Evolutionary conservation across 75 land plant genomes (phyloP).

Genomic region (Gnetum montanum): DNA sequence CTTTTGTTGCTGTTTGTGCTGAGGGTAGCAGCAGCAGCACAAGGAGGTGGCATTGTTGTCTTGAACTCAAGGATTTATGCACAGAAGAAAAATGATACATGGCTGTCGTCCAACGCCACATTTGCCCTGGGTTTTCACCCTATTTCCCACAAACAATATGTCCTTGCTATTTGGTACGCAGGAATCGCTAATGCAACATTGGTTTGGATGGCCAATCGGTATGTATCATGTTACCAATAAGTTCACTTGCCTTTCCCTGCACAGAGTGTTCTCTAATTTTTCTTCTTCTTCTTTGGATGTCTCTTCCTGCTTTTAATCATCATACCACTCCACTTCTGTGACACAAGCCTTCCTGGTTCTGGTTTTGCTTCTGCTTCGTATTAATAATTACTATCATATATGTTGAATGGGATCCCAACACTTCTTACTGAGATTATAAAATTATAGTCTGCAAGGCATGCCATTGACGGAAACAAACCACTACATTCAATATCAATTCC

Average conservation of each 20-base stretch:
- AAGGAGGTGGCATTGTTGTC: too few species aligned
- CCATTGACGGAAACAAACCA: neutral
- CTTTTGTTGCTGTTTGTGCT: too few species aligned
- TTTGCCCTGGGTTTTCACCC: constrained; percentile 48
- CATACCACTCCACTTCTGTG: neutral
- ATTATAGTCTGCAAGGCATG: too few species aligned
- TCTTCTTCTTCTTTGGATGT: neutral
- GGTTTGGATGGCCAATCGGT: constrained; percentile 49
- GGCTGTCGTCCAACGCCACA: constrained; percentile 39
- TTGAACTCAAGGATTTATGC: neutral
- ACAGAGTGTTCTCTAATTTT: neutral
- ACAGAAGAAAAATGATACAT: constrained; percentile 10
- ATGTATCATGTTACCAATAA: neutral
- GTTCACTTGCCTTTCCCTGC: neutral
- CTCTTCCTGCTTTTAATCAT: neutral
- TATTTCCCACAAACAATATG: constrained; percentile 10
- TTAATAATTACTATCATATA: neutral
- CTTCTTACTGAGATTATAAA: too few species aligned
- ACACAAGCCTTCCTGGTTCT: neutral
- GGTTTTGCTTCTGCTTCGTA: neutral
- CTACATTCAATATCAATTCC: neutral
- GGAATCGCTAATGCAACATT: constrained; percentile 25
- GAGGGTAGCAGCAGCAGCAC: too few species aligned
- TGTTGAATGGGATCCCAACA: neutral
- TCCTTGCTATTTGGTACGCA: constrained; percentile 32